Evolutionary conservation across 371 early-diverging fungal genomes (phyloP), one percentile per base, ranked within the genome.

Genomic region (Mucor plumbeus): DNA sequence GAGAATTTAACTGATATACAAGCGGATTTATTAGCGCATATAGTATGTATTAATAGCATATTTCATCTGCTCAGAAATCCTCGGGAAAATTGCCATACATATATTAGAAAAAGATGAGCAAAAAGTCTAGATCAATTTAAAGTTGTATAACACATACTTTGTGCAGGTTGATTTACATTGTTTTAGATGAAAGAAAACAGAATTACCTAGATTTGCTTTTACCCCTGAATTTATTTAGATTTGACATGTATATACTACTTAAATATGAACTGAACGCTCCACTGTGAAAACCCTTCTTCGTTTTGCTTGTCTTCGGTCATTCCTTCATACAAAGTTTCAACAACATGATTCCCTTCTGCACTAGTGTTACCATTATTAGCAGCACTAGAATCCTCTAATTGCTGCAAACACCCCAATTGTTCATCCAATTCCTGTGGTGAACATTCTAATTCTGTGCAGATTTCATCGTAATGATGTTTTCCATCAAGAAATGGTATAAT

Each of bases 391-490:
- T 64, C 63, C 9, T 64, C 57, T 14, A 56, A 34, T 9, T 63
- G 55, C 38, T 60, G 38, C 36, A 33, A 61, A 59, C 56, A 69
- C 0, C 76, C 81, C 7, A 87, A 65, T 50, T 87, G 82, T 21
- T 82, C 82, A 63, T 86, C 83, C 47, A 88, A 43, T 56, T 88
- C 85, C 40, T 83, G 79, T n/a, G 86, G 80, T 54, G 82, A 84
- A 57, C 86, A 82, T 59, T 88, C 80, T 44, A 91, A 63, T 59
- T 80, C 81, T 2, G 91, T 90, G 68, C 92, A 90, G 11, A 91
- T 85, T 58, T 89, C 86, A 60, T 93, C 94, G 33, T 87, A 92
- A 65, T 92, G 92, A 41, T 89, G 89, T 17, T 73, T 71, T 3
- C 94, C 94, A 68, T 91, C 85, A 36, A 93, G 68, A 40, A 77